Conservation (phyloP, 2,329 filamentous ascomycete species). For the Sporothrix sp. region DNA sequence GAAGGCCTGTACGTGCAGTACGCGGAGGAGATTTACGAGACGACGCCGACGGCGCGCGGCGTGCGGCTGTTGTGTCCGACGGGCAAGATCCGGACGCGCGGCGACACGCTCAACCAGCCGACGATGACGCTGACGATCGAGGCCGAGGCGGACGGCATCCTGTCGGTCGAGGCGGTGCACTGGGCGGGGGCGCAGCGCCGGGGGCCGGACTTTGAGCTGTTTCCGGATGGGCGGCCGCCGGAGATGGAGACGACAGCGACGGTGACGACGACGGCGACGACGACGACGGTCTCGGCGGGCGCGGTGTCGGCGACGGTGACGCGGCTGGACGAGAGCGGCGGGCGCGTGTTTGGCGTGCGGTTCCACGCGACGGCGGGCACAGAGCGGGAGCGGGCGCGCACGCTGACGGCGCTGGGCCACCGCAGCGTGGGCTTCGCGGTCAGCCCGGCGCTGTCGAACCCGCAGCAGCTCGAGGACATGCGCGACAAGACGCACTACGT, state of each 20-base stretch:
- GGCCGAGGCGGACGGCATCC: slow-evolving; percentile 47
- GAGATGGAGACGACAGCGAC: slow-evolving; percentile 30
- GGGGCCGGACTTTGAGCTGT: slow-evolving; percentile 50
- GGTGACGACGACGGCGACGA: slow-evolving; percentile 25
- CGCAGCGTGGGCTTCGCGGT: slow-evolving; percentile 50
- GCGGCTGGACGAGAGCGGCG: background rate
- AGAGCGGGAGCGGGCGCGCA: background rate
- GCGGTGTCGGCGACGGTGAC: slow-evolving; percentile 37
- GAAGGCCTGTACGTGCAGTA: slow-evolving; percentile 53
- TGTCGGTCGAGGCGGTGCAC: slow-evolving; percentile 49
- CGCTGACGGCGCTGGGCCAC: slow-evolving; percentile 42
- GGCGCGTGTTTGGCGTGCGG: background rate
- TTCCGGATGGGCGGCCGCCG: slow-evolving; percentile 40
- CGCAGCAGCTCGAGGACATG: slow-evolving; percentile 45
- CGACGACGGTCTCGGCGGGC: slow-evolving; percentile 41
- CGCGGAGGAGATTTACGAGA: slow-evolving; percentile 52
- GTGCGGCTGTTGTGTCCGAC: slow-evolving; percentile 49
- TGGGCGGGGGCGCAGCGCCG: slow-evolving; percentile 43
- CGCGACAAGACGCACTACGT: slow-evolving; percentile 44
- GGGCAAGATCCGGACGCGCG: slow-evolving; percentile 41
- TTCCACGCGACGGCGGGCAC: background rate
- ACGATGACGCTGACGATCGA: slow-evolving; percentile 47
- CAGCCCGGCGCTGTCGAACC: slow-evolving; percentile 41
- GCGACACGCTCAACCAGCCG: slow-evolving; percentile 46
- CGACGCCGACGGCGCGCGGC: slow-evolving; percentile 38